Percentiles rank a stretch among this genome's conserved stretches.
Evolutionary conservation across 192 early-diverging fungal genomes (phyloP).

Genomic region (Coemansia sp.): DNA sequence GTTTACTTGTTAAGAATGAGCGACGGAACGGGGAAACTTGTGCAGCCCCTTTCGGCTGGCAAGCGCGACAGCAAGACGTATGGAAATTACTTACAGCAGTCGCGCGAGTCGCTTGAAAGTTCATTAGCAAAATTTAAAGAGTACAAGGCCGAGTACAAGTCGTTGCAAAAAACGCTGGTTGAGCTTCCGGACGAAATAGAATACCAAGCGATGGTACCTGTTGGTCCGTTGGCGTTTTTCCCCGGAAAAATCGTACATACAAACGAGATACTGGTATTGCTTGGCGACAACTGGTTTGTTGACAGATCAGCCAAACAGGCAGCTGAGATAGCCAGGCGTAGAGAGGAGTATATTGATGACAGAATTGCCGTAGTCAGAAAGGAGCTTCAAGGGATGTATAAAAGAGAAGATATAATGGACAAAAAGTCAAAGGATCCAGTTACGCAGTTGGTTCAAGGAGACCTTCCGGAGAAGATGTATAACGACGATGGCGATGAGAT

Average conservation of each 20-base stretch:
- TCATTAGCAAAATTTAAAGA: slow-evolving; percentile 27
- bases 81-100: slow-evolving; percentile 20
- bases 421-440: background rate
- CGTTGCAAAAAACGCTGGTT: slow-evolving; percentile 30
- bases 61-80: slow-evolving; percentile 8
- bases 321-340: slow-evolving; percentile 65
- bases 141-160: slow-evolving; percentile 40
- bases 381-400: slow-evolving; percentile 19
- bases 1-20: background rate
- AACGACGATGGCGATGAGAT: slow-evolving; percentile 55
- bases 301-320: slow-evolving; percentile 79
- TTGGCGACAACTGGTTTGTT: slow-evolving; percentile 94
- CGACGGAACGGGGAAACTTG: background rate
- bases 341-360: slow-evolving; percentile 47
- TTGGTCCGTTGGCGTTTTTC: slow-evolving; percentile 87
- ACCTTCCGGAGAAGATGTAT: slow-evolving; percentile 12
- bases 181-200: slow-evolving; percentile 29
- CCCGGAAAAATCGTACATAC: slow-evolving; percentile 85
- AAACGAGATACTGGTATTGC: slow-evolving; percentile 83
- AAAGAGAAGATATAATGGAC: slow-evolving; percentile 5
- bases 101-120: slow-evolving; percentile 1
- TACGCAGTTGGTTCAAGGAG: background rate
- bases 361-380: slow-evolving; percentile 17
- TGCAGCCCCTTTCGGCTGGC: background rate
- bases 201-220: slow-evolving; percentile 63